Evolutionary conservation across 768 basidiomycete genomes (phyloP).

Genomic region (Auricularia auricula-judae): DNA sequence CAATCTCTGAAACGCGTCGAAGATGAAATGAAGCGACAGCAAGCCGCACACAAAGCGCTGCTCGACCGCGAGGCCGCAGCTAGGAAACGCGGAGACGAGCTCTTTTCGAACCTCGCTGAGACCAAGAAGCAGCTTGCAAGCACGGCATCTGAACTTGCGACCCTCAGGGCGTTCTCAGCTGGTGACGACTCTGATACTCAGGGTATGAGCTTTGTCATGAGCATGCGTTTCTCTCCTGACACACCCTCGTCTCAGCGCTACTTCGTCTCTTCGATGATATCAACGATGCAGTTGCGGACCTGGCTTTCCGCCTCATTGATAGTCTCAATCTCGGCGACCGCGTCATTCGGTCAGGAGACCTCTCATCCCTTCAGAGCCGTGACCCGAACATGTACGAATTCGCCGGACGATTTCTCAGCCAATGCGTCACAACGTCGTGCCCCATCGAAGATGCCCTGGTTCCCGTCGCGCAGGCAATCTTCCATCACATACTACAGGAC

Average conservation of each 20-base stretch:
- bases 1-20: no score
- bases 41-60: no score
- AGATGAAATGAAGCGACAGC: no score
- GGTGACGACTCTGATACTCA: background rate
- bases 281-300: background rate
- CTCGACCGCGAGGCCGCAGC: no score
- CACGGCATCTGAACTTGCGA: no score
- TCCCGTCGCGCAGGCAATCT: background rate
- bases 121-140: no score
- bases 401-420: background rate
- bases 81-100: no score
- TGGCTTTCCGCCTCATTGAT: background rate
- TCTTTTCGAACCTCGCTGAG: no score
- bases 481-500: background rate
- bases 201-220: background rate
- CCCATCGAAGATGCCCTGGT: background rate
- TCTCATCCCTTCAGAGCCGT: background rate
- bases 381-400: background rate
- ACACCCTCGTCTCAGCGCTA: background rate
- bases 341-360: background rate
- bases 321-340: background rate
- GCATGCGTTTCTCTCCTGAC: background rate
- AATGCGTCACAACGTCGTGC: background rate
- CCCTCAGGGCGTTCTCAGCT: no score
- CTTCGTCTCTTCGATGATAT: background rate